phyloP scores from a whole-genome alignment of 768 basidiomycete species.

The Termitomyces titanicus region DNA sequence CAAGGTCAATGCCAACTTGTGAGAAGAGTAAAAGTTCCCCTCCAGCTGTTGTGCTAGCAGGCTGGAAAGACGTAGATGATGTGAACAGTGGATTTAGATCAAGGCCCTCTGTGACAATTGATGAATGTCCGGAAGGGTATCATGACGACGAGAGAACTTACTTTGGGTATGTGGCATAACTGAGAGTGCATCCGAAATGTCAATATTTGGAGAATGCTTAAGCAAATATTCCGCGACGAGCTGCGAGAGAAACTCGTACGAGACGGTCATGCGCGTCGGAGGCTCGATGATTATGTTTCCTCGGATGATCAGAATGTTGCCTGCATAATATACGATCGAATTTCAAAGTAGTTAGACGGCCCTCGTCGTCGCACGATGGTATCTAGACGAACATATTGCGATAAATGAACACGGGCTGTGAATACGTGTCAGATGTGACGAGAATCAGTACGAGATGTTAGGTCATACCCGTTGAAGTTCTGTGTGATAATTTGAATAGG shows the following conservation, averaged over 20 bases:
- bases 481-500: slow-evolving; percentile 70
- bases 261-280: slow-evolving; percentile 59
- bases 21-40: slow-evolving; percentile 85
- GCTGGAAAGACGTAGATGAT: slow-evolving; percentile 61
- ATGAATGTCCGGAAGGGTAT: not conserved
- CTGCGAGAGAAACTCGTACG: slow-evolving; percentile 82
- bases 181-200: slow-evolving; percentile 68
- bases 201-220: slow-evolving; percentile 49
- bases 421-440: slow-evolving; percentile 2
- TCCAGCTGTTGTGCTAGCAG: slow-evolving; percentile 45
- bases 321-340: slow-evolving; percentile 30
- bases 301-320: slow-evolving; percentile 88
- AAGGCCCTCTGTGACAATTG: slow-evolving; percentile 64
- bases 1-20: slow-evolving; percentile 75
- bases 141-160: slow-evolving; percentile 31
- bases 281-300: slow-evolving; percentile 76
- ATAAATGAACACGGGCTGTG: slow-evolving; percentile 86
- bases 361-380: slow-evolving; percentile 1
- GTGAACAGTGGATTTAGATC: slow-evolving; percentile 87
- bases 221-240: slow-evolving; percentile 83
- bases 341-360: slow-evolving; percentile 2
- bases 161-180: slow-evolving; percentile 77
- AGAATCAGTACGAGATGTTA: not conserved
- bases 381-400: slow-evolving; percentile 65
- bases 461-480: slow-evolving; percentile 76